Conservation (phyloP, 768 basidiomycete genomes). For the Hericium erinaceus region DNA sequence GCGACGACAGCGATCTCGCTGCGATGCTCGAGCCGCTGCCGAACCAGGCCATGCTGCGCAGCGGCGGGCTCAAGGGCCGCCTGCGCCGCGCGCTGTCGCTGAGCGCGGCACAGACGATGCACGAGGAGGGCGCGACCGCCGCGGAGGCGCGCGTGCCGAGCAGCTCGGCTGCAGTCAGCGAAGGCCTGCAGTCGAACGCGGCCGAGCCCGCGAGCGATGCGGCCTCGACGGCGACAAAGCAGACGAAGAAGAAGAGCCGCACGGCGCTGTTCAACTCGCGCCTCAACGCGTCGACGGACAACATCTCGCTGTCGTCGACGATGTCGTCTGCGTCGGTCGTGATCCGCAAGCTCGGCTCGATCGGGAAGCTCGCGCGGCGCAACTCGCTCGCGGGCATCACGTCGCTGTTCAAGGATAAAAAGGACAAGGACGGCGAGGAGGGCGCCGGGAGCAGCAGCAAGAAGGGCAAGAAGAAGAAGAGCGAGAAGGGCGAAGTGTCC, state of each 20-base stretch:
- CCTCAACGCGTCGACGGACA: constrained; percentile 84
- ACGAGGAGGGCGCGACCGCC: constrained; percentile 36
- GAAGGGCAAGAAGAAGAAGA: constrained; percentile 42
- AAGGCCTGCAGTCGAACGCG: constrained; percentile 18
- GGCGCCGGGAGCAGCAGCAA: constrained; percentile 24
- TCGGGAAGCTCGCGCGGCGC: constrained; percentile 81
- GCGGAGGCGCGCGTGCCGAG: constrained; percentile 1
- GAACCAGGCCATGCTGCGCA: constrained; percentile 34
- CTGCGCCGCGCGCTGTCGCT: constrained; percentile 67
- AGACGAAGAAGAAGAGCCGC: constrained; percentile 59
- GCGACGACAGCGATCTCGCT: constrained; percentile 59
- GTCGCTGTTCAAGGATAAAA: constrained; percentile 86
- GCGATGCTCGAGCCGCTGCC: constrained; percentile 23
- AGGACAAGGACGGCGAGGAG: constrained; percentile 39
- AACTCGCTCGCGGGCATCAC: constrained; percentile 90
- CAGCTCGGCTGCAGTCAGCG: neutral
- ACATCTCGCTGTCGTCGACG: constrained; percentile 90
- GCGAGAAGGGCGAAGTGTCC: constrained; percentile 54
- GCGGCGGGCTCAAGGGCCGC: constrained; percentile 68
- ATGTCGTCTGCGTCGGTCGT: constrained; percentile 93
- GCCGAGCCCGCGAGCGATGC: constrained; percentile 16
- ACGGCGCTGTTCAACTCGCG: constrained; percentile 77
- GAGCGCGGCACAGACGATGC: constrained; percentile 47
- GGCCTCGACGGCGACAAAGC: constrained; percentile 24
- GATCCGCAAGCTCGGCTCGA: constrained; percentile 88